These are phyloP conservation scores for Hypoxylon sp. DNA, from an alignment of 2,329 filamentous ascomycete species.

Conservation along the genomic window DNA sequence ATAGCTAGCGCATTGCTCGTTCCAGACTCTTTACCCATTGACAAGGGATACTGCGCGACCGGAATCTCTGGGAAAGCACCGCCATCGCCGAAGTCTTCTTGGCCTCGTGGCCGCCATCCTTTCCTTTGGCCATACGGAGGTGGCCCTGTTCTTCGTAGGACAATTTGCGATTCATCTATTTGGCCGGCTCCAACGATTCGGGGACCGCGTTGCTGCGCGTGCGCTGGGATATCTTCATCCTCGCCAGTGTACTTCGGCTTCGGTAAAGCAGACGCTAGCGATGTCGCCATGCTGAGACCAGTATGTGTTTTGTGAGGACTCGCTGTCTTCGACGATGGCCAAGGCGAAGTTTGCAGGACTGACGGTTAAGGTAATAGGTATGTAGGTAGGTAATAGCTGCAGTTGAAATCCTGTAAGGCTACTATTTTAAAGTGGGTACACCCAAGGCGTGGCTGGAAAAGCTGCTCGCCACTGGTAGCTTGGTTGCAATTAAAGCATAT, in stretches of 20 bases:
- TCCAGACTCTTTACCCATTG: constrained; percentile 87
- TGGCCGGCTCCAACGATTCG: constrained; percentile 84
- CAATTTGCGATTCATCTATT: constrained; percentile 86
- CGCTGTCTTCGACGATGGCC: constrained; percentile 20
- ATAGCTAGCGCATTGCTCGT: constrained; percentile 91
- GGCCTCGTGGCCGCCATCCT: constrained; percentile 89
- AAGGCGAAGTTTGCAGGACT: constrained; percentile 14
- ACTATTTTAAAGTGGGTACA: constrained; percentile 31
- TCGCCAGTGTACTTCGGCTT: constrained; percentile 93
- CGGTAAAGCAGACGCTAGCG: constrained; percentile 83
- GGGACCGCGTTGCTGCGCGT: constrained; percentile 81
- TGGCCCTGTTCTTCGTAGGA: constrained; percentile 82
- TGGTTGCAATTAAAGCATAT: constrained; percentile 1
- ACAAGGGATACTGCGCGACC: constrained; percentile 93
- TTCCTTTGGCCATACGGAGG: constrained; percentile 88
- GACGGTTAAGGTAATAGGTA: constrained; percentile 21
- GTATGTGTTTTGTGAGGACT: constrained; percentile 16
- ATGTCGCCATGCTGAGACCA: constrained; percentile 69
- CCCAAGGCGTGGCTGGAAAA: constrained; percentile 23
- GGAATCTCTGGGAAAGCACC: constrained; percentile 95
- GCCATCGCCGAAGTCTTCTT: constrained; percentile 95
- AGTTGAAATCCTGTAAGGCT: constrained; percentile 44
- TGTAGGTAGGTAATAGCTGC: constrained; percentile 37
- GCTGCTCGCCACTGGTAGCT: constrained; percentile 25
- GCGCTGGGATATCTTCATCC: constrained; percentile 81